Conservation (phyloP, 1,139 yeast species). For the Yueomyces sp. region DNA sequence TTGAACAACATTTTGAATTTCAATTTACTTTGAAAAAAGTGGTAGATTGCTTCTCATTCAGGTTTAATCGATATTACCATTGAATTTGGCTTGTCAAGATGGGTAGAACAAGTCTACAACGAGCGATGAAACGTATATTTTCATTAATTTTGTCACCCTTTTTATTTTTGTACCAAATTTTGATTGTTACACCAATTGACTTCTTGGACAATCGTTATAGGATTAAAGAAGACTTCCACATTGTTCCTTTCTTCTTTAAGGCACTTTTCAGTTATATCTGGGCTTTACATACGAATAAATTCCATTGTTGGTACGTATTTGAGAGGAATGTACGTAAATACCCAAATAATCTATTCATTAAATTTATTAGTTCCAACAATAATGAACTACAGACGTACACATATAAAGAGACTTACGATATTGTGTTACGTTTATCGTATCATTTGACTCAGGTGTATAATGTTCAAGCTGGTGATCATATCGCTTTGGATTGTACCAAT, state of each 20-base stretch:
- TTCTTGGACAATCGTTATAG: conserved; percentile 40
- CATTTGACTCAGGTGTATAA: conserved; percentile 54
- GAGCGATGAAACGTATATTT: conserved; percentile 6
- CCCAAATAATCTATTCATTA: conserved; percentile 45
- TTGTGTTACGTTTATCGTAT: conserved; percentile 52
- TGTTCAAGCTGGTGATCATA: conserved; percentile 52
- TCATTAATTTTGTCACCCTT: conserved; percentile 11
- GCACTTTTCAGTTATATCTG: conserved; percentile 34
- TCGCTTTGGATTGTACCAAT: conserved; percentile 70
- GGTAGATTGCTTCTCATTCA: not conserved
- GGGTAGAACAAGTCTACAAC: not conserved
- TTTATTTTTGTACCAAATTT: conserved; percentile 5
- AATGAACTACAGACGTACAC: conserved; percentile 46
- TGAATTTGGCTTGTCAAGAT: too few relatives aligned
- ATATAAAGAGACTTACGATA: conserved; percentile 53
- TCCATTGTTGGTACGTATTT: conserved; percentile 57
- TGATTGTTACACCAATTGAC: conserved; percentile 11
- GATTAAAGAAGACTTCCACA: conserved; percentile 39
- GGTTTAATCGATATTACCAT: too few relatives aligned
- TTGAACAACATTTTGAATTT: too few relatives aligned
- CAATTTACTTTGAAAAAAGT: not conserved
- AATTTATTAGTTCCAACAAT: conserved; percentile 47
- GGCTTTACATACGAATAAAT: conserved; percentile 32
- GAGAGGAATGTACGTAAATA: conserved; percentile 37
- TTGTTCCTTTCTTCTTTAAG: conserved; percentile 33